Evolutionary conservation across 768 basidiomycete species (phyloP), one percentile per base, ranked within the genome.

Genomic region (Macrolepiota fuliginosa): DNA sequence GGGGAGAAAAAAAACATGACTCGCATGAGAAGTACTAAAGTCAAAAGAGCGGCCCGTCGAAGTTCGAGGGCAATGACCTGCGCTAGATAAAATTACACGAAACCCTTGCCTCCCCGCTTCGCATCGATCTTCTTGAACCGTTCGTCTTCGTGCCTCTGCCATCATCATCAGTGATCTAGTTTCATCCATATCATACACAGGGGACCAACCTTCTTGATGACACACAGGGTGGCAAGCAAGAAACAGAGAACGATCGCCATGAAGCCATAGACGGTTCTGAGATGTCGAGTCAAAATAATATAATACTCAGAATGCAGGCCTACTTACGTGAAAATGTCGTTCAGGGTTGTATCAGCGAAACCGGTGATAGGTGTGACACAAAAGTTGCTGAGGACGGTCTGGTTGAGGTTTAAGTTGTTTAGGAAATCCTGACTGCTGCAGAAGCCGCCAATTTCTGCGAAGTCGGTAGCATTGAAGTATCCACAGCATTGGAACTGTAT

Each of bases 111-210:
- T 64, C 92, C 93, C 65, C 91, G 88, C 76, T 96, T 96, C 59
- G 85, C 84, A 66, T 96, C 93, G 64, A 96, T 96, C 76, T 82
- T 90, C 79, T 84, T 87, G 82, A 96, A 96, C 37, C 94, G 87
- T 67, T 90, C 89, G 60, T 83, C 80, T 74, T 94, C 88, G 71
- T 87, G 78, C 67, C 92, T 83, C 91, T 93, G 77, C 54, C 55
- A 56, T 37, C 17, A 46, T 62, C 51, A 35, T 35, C 35, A 58
- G 39, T 53, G 49, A 46, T 51, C 39, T 39, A 49, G 9, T 17
- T 24, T 1, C 0, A 37, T 24, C 49, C 35, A 49, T 37, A 58
- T n/a, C 39, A 58, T 37, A 15, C 17, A 17, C 46, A 36, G 36
- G 22, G 12, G n/a, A 62, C 72, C 52, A 63, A 86, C 89, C 84